Evolutionary conservation across 495 filamentous ascomycete species (phyloP).

Genomic region (Acidomyces sp.): DNA sequence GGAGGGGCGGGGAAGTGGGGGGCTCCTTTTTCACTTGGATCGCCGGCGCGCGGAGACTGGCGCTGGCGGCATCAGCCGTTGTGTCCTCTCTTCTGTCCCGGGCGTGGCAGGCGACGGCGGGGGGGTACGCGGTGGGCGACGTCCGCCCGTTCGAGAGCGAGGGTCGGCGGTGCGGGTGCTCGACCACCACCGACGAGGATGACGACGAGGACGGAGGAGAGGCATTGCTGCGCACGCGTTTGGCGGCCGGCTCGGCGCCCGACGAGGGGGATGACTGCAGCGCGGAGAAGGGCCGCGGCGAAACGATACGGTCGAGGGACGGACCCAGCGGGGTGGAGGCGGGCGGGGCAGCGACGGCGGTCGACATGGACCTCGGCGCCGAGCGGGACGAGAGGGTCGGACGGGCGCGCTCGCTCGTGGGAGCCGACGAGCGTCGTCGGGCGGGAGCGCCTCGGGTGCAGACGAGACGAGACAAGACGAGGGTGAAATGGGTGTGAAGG

Average conservation of each 20-base stretch:
- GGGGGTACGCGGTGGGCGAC: constrained; percentile 13
- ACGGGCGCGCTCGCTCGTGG: not conserved
- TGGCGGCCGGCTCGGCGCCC: constrained; percentile 14
- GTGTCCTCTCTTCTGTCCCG: not conserved
- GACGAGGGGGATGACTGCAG: constrained; percentile 6
- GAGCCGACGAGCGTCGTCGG: not conserved
- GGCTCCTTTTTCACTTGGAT: constrained; percentile 96
- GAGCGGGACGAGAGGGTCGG: not conserved
- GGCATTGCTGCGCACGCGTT: constrained; percentile 17
- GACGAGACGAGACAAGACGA: no score
- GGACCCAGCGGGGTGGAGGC: not conserved
- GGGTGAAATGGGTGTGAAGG: no score
- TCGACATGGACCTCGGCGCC: no score
- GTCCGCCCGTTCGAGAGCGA: constrained; percentile 3
- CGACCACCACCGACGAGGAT: no score
- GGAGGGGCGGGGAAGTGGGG: constrained; percentile 58
- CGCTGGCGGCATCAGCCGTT: constrained; percentile 4
- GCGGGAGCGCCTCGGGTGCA: no score
- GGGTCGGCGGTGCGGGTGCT: no score
- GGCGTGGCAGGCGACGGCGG: no score
- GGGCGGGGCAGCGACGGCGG: constrained; percentile 9
- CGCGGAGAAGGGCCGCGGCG: constrained; percentile 7
- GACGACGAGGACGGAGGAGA: no score
- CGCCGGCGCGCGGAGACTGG: constrained; percentile 41
- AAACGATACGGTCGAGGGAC: constrained; percentile 5